phyloP scores from a whole-genome alignment of 139 green algal species.

The Chlorella sp. region DNA sequence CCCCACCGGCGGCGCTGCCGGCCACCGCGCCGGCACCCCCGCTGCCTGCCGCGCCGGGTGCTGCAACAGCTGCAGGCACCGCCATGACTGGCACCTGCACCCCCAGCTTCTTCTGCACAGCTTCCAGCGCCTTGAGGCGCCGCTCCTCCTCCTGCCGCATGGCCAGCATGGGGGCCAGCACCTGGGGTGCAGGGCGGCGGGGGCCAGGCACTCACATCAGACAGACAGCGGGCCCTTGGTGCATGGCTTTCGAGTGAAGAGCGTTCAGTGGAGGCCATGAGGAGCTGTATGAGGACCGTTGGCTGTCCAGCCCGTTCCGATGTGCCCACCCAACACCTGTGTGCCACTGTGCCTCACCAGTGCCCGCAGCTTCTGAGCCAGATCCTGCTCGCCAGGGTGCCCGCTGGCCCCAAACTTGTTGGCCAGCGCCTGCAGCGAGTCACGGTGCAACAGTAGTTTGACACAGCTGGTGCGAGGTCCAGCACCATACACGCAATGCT shows the following conservation, averaged over 20 bases:
- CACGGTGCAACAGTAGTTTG: too few relatives aligned
- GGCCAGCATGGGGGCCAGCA: constrained; percentile 4
- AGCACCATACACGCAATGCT: too few relatives aligned
- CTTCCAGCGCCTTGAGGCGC: constrained; percentile 2
- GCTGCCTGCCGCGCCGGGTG: background rate
- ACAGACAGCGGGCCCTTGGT: too few relatives aligned
- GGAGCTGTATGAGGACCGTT: too few relatives aligned
- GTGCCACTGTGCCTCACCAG: background rate
- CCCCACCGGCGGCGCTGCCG: background rate
- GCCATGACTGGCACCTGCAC: background rate
- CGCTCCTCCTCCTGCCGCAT: constrained; percentile 29
- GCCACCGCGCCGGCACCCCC: constrained; percentile 1
- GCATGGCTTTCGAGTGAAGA: too few relatives aligned
- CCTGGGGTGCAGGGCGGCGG: background rate
- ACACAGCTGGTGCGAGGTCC: too few relatives aligned
- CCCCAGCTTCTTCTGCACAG: constrained; percentile 38
- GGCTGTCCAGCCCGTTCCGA: too few relatives aligned
- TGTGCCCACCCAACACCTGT: too few relatives aligned
- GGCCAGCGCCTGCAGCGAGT: background rate
- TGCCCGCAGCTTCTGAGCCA: background rate
- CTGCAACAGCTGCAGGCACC: background rate
- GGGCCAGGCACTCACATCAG: too few relatives aligned
- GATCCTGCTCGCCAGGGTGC: background rate
- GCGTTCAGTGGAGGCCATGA: background rate
- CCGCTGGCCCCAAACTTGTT: constrained; percentile 2